Base-by-base conservation (phyloP, 805 yeast genomes). In the Pichia pseudocactophila region DNA sequence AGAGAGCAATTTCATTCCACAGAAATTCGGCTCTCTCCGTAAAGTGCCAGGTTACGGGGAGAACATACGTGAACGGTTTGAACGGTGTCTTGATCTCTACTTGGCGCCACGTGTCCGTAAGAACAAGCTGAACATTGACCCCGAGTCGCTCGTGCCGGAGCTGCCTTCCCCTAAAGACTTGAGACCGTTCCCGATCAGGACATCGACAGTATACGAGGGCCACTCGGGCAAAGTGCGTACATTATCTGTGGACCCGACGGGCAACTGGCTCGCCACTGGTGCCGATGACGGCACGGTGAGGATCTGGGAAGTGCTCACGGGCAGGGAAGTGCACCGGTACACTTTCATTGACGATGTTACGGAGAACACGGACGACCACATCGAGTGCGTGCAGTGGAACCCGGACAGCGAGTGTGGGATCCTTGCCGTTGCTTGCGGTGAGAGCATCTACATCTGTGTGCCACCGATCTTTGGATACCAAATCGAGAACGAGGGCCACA, bases 251-350 rank as follows among this genome's bases (percentile, higher is more conserved):
- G 95, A 90, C 59, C 95, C 96, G 39, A 70, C 79, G 27, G 98
- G 98, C 4, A 70, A 82, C 53, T 92, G 96, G 92, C 69, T 92
- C 43, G 98, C 98, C 17, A 92, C 98, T 3, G 98, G 97, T 45
- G 84, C 95, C 15, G 97, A 92, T 60, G 98, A 92, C 60, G 97
- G 97, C 42, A 75, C 89, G 15, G 89, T 92, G 7, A 75, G 96
- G 53, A 73, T 92, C n/a, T 92, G 98, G 97, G 98, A 92, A 66
- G 80, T 88, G 16, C 66, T 88, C 46, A 86, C 97, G 5, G 98
- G 98, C 37, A 80, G 98, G 64, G 94, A 90, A 68, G 85, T 90
- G 40, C 85, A 76, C 71, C 75, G 76, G 47, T 68, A 74, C n/a
- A 50, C 48, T 7, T 71, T 76, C 28, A 55, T 61, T 20, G 64